Base-by-base conservation (phyloP, 164 flowering plant species). In the Berberis thunbergii region DNA sequence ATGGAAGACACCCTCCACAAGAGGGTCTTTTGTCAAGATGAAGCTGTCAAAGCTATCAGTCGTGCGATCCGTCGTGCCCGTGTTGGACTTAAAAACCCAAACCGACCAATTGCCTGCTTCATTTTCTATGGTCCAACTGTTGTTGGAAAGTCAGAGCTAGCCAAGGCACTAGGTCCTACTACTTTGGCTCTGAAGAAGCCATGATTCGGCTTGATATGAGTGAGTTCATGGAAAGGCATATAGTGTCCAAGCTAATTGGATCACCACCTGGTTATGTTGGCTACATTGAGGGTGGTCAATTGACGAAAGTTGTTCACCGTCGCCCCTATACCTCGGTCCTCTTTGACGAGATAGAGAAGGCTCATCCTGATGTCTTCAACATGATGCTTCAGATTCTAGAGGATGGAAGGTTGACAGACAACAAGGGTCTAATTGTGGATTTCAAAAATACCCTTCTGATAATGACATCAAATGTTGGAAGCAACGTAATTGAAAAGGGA, bases 1-100 rank as follows among this genome's bases (percentile, higher is more conserved):
- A 86, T 88, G 93, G 96, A 89, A 64, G 86, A 82, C 62, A 89
- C 84, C 43, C 88, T 89, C 41, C 93, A 89, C 69, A 76, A 61
- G 56, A 71, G 96, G 12, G 81, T 89, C 58, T 72, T 89, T 60
- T 93, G 96, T 45, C 96, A 89, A 73, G 91, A 89, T 57, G 93
- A 87, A 74, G 96, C 96, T 50, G 93, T 89, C 57, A 72, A 74
- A 70, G 96, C 96, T 63, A 85, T 89, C 61, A 84, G 91, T 55
- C 85, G 91, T 26, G 26, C 26, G 26, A 26, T 26, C 26, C 26
- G 26, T 26, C 26, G 0, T 61, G 93, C 93, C 4, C 87, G 96
- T 68, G 96, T 87, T 62, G 96, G 96, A 40, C 49, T 64, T 3
- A 64, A 54, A 38, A 52, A 64, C 45, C 66, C 66, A 49, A 54